Conservation (phyloP, 2,329 filamentous ascomycete genomes). For the Drechslerella dactyloides region DNA sequence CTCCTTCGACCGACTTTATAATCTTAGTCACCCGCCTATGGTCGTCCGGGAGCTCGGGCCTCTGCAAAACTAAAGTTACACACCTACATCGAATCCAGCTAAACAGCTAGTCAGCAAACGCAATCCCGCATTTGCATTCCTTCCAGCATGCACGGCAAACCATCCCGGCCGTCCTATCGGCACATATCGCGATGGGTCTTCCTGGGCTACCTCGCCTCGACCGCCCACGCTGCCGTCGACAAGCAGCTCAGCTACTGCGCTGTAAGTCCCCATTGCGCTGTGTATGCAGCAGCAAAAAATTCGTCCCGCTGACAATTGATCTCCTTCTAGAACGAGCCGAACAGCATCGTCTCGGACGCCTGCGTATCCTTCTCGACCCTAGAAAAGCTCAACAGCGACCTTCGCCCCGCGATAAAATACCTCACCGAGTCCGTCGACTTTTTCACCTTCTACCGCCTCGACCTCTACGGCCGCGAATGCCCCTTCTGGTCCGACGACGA, state of each 20-base stretch:
- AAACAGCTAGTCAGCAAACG: too few species aligned
- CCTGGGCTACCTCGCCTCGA: slow-evolving; percentile 34
- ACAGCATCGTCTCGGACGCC: slow-evolving; percentile 87
- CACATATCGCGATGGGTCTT: slow-evolving; percentile 34
- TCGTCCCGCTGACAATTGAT: not conserved
- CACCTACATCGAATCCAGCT: not conserved
- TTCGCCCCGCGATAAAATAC: slow-evolving; percentile 78
- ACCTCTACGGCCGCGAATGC: slow-evolving; percentile 91
- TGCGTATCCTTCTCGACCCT: slow-evolving; percentile 93
- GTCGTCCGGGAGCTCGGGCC: not conserved
- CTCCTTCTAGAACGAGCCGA: slow-evolving; percentile 63
- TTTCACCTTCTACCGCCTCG: slow-evolving; percentile 96
- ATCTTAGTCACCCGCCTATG: not conserved
- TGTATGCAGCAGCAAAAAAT: not conserved
- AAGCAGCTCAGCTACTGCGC: slow-evolving; percentile 48
- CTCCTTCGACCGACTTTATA: not conserved
- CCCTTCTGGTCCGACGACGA: slow-evolving; percentile 95
- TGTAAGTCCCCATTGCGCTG: slow-evolving; percentile 15
- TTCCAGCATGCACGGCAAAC: not conserved
- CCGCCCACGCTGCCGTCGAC: slow-evolving; percentile 36
- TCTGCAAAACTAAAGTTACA: not conserved
- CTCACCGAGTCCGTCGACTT: slow-evolving; percentile 91
- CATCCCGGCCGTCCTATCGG: slow-evolving; percentile 9
- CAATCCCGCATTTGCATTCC: not conserved
- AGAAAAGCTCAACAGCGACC: slow-evolving; percentile 77